Conservation (phyloP, 2,329 filamentous ascomycete species). For the Neonectria sp. region DNA sequence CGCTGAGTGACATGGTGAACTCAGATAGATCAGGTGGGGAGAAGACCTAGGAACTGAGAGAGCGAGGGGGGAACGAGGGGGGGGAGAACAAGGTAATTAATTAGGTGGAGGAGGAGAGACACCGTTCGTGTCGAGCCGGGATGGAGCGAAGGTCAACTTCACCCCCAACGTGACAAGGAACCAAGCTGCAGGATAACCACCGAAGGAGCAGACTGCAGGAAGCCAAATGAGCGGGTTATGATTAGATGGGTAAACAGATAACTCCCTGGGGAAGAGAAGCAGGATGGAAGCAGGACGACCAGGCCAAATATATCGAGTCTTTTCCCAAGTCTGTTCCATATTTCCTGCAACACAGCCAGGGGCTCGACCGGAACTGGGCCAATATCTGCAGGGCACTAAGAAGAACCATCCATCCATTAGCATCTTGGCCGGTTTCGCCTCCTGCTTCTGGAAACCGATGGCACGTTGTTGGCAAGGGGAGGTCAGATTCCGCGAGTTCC, state of each 20-base stretch:
- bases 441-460: constrained; percentile 11
- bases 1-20: constrained; percentile 36
- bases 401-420: neutral
- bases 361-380: constrained; percentile 1
- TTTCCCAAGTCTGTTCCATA: constrained; percentile 20
- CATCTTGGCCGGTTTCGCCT: constrained; percentile 24
- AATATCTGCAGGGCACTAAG: constrained; percentile 9
- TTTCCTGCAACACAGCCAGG: constrained; percentile 23
- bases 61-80: constrained; percentile 14
- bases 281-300: neutral
- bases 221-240: constrained; percentile 7
- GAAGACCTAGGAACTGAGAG: neutral
- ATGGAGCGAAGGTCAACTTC: constrained; percentile 25
- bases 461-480: constrained; percentile 25
- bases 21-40: neutral
- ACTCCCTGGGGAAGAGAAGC: constrained; percentile 2
- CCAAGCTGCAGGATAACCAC: constrained; percentile 15
- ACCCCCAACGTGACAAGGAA: neutral
- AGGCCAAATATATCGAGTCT: constrained; percentile 18
- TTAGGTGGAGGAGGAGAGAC: constrained; percentile 1
- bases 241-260: constrained; percentile 16
- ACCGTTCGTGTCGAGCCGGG: constrained; percentile 13
- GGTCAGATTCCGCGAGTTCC: neutral
- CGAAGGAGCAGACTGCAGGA: constrained; percentile 8
- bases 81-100: neutral